Evolutionary conservation across 2,329 filamentous ascomycete genomes (phyloP), one percentile per base, ranked within the genome.

Genomic region (Fusarium nygamai): DNA sequence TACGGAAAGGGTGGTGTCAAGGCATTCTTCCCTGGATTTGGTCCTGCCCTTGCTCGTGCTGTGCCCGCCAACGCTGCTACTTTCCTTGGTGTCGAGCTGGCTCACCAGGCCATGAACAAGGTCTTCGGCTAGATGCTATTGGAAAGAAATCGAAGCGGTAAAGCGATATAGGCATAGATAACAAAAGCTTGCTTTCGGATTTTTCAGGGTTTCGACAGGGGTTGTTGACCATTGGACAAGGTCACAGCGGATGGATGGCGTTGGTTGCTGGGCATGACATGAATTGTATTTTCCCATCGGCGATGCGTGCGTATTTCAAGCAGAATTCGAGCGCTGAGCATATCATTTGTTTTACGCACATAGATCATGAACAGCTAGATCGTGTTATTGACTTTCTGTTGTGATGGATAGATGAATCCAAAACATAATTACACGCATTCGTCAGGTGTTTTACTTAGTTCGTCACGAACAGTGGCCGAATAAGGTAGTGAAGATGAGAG

Each of bases 21-120:
- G 85, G 95, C 96, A 5, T 99, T 99, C 87, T 99, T 99, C 90
- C 96, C 96, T 11, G 96, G 96, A 31, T 95, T 99, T 77, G 96
- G 94, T 1, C 96, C 96, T 5, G 96, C 96, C 7, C 88, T 99
- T 81, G 93, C 95, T 17, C 91, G 96, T 84, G 96, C 96, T 9
- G 95, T 98, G 48, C 96, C 96, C 12, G 96, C 96, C 16, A 99
- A 99, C 81, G 96, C 96, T 5, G 96, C 96, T 38, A 98, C 96
- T 6, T 99, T 99, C 79, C 84, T 95, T 79, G 93, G 94, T 17
- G 93, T 96, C 13, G 94, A 96, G 86, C 83, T 96, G 82, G 94
- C 94, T 48, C 93, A 96, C 80, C 92, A 94, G 84, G 91, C 91
- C 51, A 94, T 96, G 93, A 92, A 90, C 75, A 95, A 91, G 88